These are phyloP conservation scores for Ceratocystis harringtonii DNA, from an alignment of 2,329 filamentous ascomycete species.

Conservation along the genomic window DNA sequence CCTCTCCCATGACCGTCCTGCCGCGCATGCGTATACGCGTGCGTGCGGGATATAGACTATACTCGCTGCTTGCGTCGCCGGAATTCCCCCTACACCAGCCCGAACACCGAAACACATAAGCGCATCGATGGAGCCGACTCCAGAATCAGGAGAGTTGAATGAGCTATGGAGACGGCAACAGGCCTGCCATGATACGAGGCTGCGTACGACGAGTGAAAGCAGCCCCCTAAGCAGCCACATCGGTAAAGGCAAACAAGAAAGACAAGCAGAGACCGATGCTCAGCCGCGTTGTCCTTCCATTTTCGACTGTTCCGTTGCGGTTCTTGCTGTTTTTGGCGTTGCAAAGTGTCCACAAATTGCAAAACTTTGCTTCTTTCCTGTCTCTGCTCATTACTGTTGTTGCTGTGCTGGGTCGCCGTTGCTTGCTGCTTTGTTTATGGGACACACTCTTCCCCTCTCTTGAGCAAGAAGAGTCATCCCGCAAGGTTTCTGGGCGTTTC, in stretches of 20 bases:
- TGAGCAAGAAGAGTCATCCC: background rate
- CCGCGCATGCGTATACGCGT: too few species aligned
- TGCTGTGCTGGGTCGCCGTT: background rate
- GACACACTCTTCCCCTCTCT: too few species aligned
- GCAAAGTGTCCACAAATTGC: background rate
- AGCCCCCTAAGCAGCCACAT: background rate
- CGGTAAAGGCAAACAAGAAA: background rate
- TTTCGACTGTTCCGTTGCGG: background rate
- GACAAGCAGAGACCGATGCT: background rate
- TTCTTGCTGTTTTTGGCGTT: background rate
- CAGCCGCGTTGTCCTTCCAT: background rate
- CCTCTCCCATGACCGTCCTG: background rate
- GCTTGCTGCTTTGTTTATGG: background rate
- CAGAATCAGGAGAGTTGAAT: background rate
- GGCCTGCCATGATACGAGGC: background rate
- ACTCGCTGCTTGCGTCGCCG: background rate
- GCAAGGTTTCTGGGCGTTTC: background rate
- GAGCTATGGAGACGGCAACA: background rate
- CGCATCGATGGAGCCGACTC: background rate
- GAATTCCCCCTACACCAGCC: background rate
- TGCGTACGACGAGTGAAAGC: background rate
- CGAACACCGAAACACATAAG: background rate
- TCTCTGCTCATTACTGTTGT: background rate
- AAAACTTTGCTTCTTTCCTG: background rate
- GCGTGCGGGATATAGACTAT: background rate